Evolutionary conservation across 1,284 basidiomycete genomes (phyloP), one percentile per base, ranked within the genome.

Genomic region (Singerocomus inundabilis): DNA sequence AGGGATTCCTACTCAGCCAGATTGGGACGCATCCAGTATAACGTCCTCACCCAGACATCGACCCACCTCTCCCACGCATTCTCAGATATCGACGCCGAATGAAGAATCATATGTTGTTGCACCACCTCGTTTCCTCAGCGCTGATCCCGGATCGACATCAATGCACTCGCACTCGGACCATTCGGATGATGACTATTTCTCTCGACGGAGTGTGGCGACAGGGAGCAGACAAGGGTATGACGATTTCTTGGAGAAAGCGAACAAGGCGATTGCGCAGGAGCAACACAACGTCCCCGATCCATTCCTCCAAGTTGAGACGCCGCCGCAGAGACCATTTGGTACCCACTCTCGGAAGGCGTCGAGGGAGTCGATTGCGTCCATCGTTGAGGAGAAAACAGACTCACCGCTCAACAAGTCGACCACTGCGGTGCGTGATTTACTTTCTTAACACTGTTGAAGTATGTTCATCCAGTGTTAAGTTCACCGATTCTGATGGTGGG

Each of bases 401-500:
- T 94, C 92, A 11, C 91, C 91, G 6, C 72, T 95, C 53, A 96
- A 96, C 73, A 94, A 94, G 72, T 91, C 92, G 10, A 91, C 93
- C 64, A 88, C 87, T 53, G 86, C 91, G 49, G 88, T 91, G 64
- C 62, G 81, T 72, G 11, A 40, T 41, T 30, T 26, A 18, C 16
- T 28, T 11, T 26, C n/a, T n/a, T n/a, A n/a, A n/a, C n/a, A n/a
- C n/a, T n/a, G 1, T 9, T 9, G 0, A 43, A 41, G 25, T 11
- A 29, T 21, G 15, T 30, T 28, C 4, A 34, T 34, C 10, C 12
- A 6, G 11, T 31, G 46, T 51, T 43, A 16, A 90, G 84, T 96
- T 96, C 71, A 96, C 93, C 28, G 93, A 95, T 69, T 78, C 88
- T 1, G 91, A 95, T 66, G 93, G 93, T 38, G 91, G 91, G 53